Evolutionary conservation across 352 stramenopile genomes (phyloP), one percentile per base, ranked within the genome.

Genomic region (Globisporangium polare): DNA sequence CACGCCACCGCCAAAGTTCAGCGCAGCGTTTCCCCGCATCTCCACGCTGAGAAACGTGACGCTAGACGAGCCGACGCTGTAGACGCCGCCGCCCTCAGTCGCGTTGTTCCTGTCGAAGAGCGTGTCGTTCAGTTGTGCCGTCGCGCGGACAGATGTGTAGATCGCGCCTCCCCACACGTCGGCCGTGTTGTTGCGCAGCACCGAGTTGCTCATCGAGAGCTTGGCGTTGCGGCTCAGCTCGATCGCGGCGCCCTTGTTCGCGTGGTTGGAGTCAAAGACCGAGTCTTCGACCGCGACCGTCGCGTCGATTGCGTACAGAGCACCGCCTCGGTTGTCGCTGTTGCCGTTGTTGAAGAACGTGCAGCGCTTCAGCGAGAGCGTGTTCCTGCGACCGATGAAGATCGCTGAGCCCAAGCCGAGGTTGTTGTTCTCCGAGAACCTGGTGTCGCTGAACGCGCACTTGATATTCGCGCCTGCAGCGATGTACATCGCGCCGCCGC

Each of bases 371-470:
- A 86, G 27, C 0, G 31, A 41, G 15, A 77, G 59, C 0, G 62
- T 69, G 50, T 86, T 86, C 42, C 85, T 88, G 33, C 77, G 77
- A 3, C 78, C 75, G 4, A 90, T 56, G 29, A 73, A 85, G 24
- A 89, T 77, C 0, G 70, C 67, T 1, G 77, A 87, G 7, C 81
- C 78, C 9, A 78, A 63, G 0, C 80, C 78, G 24, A 72, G 58
- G 49, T 92, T 92, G 0, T 26, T 66, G 46, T 84, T 90, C 8
- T 53, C 53, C 1, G 63, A 67, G 43, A 90, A 75, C 22, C 43
- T 74, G 7, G 76, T 73, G 33, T 67, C 26, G 0, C 26, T 62
- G 4, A 88, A 51, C 0, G 49, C 57, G 20, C 69, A 73, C 3
- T 26, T 39, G 2, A 82, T 57, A 0, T 53, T 58, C 0, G 67